phyloP scores from a whole-genome alignment of 257 asterid species.

The Scutellaria barbata region DNA sequence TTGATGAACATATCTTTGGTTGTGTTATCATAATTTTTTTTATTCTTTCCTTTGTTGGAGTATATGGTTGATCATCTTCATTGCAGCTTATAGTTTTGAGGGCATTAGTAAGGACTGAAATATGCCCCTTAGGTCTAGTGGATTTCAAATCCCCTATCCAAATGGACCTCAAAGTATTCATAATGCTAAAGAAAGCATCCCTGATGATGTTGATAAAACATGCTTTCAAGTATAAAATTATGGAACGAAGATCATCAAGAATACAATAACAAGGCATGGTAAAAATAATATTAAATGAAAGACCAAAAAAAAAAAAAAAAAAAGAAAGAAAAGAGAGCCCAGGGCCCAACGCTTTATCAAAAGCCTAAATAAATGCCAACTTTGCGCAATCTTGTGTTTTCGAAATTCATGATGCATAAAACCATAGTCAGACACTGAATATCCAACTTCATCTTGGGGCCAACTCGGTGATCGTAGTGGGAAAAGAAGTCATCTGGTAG shows the following conservation, averaged over 20 bases:
- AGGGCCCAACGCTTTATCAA: not conserved
- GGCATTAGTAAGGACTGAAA: not conserved
- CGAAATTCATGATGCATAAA: slow-evolving; percentile 5
- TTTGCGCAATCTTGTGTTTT: not conserved
- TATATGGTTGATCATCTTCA: slow-evolving; percentile 1
- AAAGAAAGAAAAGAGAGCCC: too few relatives aligned
- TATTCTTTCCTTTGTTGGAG: slow-evolving; percentile 4
- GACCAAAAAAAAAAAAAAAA: too few relatives aligned
- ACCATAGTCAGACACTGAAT: not conserved
- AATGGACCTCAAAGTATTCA: too few relatives aligned
- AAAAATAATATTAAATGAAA: too few relatives aligned
- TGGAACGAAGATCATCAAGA: not conserved
- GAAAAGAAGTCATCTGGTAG: slow-evolving; percentile 57
- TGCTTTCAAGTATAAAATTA: too few relatives aligned
- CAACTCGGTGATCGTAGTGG: slow-evolving; percentile 62
- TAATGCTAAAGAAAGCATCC: too few relatives aligned
- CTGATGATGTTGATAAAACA: too few relatives aligned
- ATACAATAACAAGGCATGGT: slow-evolving; percentile 24
- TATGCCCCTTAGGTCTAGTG: not conserved
- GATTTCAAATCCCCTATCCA: too few relatives aligned
- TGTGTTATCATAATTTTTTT: slow-evolving; percentile 24
- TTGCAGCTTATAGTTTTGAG: not conserved
- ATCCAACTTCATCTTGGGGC: slow-evolving; percentile 60
- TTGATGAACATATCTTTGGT: slow-evolving; percentile 32
- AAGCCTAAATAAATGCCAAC: slow-evolving; percentile 23